Conservation (phyloP, 257 asterid genomes). For the Fraxinus pennsylvanica region DNA sequence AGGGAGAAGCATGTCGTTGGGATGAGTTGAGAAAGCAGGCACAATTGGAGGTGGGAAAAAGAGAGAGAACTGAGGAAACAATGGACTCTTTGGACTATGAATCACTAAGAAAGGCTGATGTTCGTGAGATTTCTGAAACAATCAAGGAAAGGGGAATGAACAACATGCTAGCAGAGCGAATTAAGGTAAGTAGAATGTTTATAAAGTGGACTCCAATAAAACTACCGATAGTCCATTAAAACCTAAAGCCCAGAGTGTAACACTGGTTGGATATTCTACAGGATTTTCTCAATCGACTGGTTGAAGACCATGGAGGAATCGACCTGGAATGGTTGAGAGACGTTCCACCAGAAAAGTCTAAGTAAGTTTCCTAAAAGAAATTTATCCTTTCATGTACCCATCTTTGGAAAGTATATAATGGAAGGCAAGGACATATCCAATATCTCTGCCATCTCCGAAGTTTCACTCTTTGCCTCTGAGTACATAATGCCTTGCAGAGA, state of each 20-base stretch:
- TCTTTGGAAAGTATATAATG: background rate
- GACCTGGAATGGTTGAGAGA: slow-evolving; percentile 99
- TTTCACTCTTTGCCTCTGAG: slow-evolving; percentile 11
- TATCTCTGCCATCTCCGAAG: background rate
- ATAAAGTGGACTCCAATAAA: background rate
- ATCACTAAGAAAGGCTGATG: slow-evolving; percentile 40
- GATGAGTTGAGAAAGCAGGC: slow-evolving; percentile 77
- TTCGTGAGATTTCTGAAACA: slow-evolving; percentile 35
- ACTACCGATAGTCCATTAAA: slow-evolving; percentile 6
- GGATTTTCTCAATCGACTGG: slow-evolving; percentile 83
- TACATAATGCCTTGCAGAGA: slow-evolving; percentile 60
- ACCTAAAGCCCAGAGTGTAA: slow-evolving; percentile 8
- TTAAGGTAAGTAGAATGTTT: background rate
- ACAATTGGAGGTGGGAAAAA: slow-evolving; percentile 41
- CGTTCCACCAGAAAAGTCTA: slow-evolving; percentile 71
- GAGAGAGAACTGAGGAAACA: slow-evolving; percentile 36
- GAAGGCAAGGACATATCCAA: background rate
- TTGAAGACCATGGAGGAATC: slow-evolving; percentile 68
- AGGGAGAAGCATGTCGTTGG: slow-evolving; percentile 61
- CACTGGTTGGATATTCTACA: slow-evolving; percentile 43
- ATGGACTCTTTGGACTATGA: slow-evolving; percentile 39
- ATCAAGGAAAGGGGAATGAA: slow-evolving; percentile 59
- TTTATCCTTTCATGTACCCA: slow-evolving; percentile 5
- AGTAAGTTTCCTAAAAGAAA: slow-evolving; percentile 48
- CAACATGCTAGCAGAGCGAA: slow-evolving; percentile 47